phyloP scores from a whole-genome alignment of 257 asterid species.

The Echites panduratus region DNA sequence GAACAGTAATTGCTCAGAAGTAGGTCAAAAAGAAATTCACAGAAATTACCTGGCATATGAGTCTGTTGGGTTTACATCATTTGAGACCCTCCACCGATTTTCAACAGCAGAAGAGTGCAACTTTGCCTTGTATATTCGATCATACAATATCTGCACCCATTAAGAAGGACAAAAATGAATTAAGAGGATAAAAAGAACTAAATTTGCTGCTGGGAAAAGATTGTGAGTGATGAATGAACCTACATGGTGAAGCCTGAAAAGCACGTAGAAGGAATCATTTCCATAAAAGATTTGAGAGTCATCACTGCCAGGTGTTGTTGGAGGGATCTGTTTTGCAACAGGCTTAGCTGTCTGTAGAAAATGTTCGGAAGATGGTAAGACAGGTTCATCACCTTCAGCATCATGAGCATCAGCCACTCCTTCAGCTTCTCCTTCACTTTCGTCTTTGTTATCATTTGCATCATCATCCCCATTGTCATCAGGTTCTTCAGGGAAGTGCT shows the following conservation, averaged over 20 bases:
- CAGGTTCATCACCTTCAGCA: conserved; percentile 39
- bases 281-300: conserved; percentile 59
- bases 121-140: conserved; percentile 76
- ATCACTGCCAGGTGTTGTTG: conserved; percentile 36
- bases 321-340: conserved; percentile 39
- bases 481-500: conserved; percentile 56
- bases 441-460: conserved; percentile 54
- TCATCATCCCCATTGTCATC: conserved; percentile 56
- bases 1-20: conserved; percentile 16
- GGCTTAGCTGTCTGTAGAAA: conserved; percentile 57
- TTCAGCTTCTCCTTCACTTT: conserved; percentile 80
- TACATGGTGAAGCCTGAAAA: conserved; percentile 90
- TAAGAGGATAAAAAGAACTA: conserved; percentile 9
- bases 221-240: conserved; percentile 9
- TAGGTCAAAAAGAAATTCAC: not conserved
- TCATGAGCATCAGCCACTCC: conserved; percentile 46
- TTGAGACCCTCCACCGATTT: conserved; percentile 61
- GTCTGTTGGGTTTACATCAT: conserved; percentile 42
- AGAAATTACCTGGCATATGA: conserved; percentile 63
- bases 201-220: not conserved
- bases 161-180: conserved; percentile 18
- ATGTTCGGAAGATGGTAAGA: conserved; percentile 36
- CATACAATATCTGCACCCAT: conserved; percentile 64
- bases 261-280: conserved; percentile 74
- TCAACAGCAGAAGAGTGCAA: conserved; percentile 63